Base-by-base conservation (phyloP, 495 filamentous ascomycete species). In the Friedmanniomyces simplex region DNA sequence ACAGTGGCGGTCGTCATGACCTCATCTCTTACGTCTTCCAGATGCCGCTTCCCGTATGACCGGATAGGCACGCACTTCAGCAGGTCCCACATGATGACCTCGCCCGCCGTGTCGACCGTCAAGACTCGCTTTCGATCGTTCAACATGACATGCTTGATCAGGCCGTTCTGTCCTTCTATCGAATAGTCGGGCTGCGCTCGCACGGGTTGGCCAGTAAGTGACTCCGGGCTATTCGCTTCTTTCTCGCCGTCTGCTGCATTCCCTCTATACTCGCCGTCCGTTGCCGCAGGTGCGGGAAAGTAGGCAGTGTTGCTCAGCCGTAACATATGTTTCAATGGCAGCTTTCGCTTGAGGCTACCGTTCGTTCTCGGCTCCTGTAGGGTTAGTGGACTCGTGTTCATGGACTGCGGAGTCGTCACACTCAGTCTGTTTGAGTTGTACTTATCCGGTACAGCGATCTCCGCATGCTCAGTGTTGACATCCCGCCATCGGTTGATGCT, bases 31-130 rank as follows among this genome's bases (percentile, higher is more conserved):
- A 97, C 89, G 70, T 95, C 91, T 57, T 98, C 93, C 0, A 98
- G 78, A 68, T 96, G 88, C 21, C 84, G 79, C 72, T 96, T 96
- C 25, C 93, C 93, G 72, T 93, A 97, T 22, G 82, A 85, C 69
- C 87, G 76, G 42, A 96, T 80, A 0, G 88, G 87, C 59, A 84
- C 73, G 70, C 94, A 98, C 85, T 94, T 55, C 32, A 58, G 50
- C 26, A 98, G 72, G 76, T 98, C 94, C 93, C 93, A 98, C 63
- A 98, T 71, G 42, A 94, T 74, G n/a, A 98, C 91, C 68, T 97
- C 93, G 18, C 93, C 94, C 14, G 91, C 89, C 10, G 91, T 96
- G 70, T 98, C 93, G 62, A 95, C 71, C 0, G 93, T 98, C 57
- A 98, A 73, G 18, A 91, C 89, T 50, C 89, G 80, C 64, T 86